These are phyloP conservation scores for Citrus reticulata DNA, from an alignment of 345 rosid genomes.

Conservation along the genomic window DNA sequence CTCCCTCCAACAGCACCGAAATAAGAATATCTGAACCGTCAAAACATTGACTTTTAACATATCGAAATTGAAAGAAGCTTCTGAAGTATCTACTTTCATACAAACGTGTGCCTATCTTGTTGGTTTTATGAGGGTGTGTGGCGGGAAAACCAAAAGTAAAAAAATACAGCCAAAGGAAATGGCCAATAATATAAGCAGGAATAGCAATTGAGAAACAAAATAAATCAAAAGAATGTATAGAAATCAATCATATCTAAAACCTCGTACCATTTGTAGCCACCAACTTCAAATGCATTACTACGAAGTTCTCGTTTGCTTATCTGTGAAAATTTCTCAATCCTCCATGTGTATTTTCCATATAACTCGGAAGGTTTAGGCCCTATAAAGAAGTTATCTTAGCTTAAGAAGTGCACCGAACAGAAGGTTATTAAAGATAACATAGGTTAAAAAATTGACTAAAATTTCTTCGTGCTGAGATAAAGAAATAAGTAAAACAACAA, in stretches of 20 bases:
- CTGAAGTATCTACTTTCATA: not conserved
- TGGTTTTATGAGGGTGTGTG: not conserved
- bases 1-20: not conserved
- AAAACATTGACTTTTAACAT: not conserved
- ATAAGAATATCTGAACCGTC: not conserved
- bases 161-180: not conserved
- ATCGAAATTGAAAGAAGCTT: not conserved
- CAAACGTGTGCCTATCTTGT: not conserved
- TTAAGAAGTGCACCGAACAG: not conserved
- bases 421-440: not conserved
- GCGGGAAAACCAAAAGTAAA: not conserved
- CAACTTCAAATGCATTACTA: conserved; percentile 75
- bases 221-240: not conserved
- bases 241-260: conserved; percentile 16
- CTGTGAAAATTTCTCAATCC: conserved; percentile 84
- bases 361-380: conserved; percentile 77
- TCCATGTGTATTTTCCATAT: conserved; percentile 83
- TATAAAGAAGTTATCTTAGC: conserved; percentile 26
- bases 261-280: conserved; percentile 87
- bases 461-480: not conserved
- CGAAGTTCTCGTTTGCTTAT: conserved; percentile 78
- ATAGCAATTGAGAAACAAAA: not conserved
- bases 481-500: not conserved
- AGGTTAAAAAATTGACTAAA: not conserved
- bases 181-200: not conserved